These are phyloP conservation scores for Fusarium sarcochroum DNA, from an alignment of 2,329 filamentous ascomycete species.

Conservation along the genomic window DNA sequence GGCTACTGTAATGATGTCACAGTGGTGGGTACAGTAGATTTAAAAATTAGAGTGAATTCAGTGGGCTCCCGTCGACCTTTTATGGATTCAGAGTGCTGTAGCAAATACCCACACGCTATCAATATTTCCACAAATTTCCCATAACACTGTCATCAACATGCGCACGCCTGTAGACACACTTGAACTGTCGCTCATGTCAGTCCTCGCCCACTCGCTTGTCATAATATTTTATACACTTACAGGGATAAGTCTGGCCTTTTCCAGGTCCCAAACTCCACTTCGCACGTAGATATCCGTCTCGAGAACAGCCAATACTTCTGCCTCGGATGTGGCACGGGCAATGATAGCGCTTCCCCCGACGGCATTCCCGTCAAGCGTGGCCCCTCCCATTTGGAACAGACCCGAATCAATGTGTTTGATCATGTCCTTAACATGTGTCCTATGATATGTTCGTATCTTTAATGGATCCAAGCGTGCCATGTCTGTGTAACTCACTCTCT, in stretches of 20 bases:
- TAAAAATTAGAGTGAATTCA: neutral
- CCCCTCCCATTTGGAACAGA: constrained; percentile 11
- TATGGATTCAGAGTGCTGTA: neutral
- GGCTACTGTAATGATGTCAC: fast-evolving
- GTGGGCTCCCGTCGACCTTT: neutral
- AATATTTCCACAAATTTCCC: neutral
- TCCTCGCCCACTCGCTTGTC: fast-evolving
- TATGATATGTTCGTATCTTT: neutral
- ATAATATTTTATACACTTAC: neutral
- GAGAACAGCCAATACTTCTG: neutral
- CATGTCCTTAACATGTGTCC: constrained; percentile 3
- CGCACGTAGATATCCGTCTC: neutral
- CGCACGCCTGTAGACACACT: neutral
- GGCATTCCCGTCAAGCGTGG: neutral
- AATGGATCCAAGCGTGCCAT: too few relatives aligned
- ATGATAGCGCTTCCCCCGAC: neutral
- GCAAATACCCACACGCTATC: neutral
- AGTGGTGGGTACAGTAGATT: neutral
- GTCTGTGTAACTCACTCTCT: neutral
- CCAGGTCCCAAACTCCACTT: constrained; percentile 3
- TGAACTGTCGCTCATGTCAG: neutral
- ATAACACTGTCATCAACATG: neutral
- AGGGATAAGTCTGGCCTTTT: neutral
- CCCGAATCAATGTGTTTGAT: neutral
- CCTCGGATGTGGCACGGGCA: neutral